Evolutionary conservation across 345 rosid species (phyloP).

Genomic region (Raphanus sativus): DNA sequence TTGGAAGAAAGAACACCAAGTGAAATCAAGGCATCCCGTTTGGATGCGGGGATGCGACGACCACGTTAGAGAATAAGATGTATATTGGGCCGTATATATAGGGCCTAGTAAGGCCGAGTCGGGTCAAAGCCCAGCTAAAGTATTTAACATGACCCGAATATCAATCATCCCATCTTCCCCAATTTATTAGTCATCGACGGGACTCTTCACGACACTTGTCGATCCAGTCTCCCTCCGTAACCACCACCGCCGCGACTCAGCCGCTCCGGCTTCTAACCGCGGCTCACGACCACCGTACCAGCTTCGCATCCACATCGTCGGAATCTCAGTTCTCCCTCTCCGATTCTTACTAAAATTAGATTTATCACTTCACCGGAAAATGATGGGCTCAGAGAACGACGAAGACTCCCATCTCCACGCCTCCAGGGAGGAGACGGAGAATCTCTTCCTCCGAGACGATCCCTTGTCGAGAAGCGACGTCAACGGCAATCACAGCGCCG

Average conservation of each 20-base stretch:
- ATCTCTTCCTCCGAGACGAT: constrained; percentile 48
- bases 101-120: background rate
- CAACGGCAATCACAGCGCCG: constrained; percentile 45
- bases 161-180: constrained; percentile 19
- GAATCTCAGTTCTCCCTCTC: background rate
- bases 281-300: background rate
- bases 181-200: constrained; percentile 10
- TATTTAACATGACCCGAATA: constrained; percentile 21
- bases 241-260: constrained; percentile 19
- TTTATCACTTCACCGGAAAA: background rate
- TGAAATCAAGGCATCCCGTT: background rate
- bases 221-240: constrained; percentile 1
- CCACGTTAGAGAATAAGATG: background rate
- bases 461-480: background rate
- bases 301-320: background rate
- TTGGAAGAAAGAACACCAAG: background rate
- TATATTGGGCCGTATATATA: background rate
- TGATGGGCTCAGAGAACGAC: constrained; percentile 87
- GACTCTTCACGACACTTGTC: constrained; percentile 1
- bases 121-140: constrained; percentile 3
- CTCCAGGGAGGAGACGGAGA: constrained; percentile 74
- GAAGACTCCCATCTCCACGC: constrained; percentile 55
- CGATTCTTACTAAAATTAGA: background rate
- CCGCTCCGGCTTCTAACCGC: background rate
- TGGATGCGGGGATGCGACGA: background rate